Conservation (phyloP, 1,284 basidiomycete genomes). For the Moesziomyces sp. region DNA sequence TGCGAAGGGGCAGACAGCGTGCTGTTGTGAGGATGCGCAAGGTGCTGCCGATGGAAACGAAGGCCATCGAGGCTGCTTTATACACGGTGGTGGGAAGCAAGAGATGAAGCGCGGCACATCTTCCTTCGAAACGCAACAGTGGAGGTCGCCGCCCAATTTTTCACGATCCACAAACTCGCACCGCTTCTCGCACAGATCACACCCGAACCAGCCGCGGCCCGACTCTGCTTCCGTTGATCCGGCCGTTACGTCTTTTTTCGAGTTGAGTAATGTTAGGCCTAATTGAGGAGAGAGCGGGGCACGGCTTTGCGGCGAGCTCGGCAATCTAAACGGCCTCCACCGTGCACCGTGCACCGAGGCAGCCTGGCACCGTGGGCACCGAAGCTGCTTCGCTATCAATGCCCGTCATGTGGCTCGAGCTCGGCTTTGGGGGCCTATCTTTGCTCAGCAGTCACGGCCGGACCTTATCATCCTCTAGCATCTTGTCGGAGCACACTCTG, state of each 20-base stretch:
- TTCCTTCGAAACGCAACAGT: neutral
- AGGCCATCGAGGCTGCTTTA: conserved; percentile 7
- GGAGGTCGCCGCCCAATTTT: too few relatives aligned
- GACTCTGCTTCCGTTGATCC: conserved; percentile 1
- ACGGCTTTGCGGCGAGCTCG: neutral
- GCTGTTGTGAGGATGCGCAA: too few relatives aligned
- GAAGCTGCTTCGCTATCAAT: neutral
- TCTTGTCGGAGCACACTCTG: too few relatives aligned
- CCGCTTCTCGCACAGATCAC: conserved; percentile 15
- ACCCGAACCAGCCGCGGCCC: conserved; percentile 11
- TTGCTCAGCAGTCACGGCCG: neutral
- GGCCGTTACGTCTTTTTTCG: conserved; percentile 2
- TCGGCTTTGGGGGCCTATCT: neutral
- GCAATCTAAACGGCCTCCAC: conserved; percentile 17
- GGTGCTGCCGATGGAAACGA: neutral
- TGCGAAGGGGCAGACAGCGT: neutral
- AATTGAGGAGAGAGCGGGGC: neutral
- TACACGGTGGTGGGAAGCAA: conserved; percentile 4
- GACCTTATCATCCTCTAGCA: neutral
- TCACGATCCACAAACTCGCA: too few relatives aligned
- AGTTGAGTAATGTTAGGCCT: conserved; percentile 20
- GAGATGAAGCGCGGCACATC: conserved; percentile 27
- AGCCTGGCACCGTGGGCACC: too few relatives aligned
- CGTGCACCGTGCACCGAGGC: neutral
- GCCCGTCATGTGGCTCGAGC: neutral